Percentiles rank a stretch among this genome's conserved stretches.
These are phyloP conservation scores for Silene vulgaris DNA, from an alignment of 179 eudicot species.

Conservation along the genomic window DNA sequence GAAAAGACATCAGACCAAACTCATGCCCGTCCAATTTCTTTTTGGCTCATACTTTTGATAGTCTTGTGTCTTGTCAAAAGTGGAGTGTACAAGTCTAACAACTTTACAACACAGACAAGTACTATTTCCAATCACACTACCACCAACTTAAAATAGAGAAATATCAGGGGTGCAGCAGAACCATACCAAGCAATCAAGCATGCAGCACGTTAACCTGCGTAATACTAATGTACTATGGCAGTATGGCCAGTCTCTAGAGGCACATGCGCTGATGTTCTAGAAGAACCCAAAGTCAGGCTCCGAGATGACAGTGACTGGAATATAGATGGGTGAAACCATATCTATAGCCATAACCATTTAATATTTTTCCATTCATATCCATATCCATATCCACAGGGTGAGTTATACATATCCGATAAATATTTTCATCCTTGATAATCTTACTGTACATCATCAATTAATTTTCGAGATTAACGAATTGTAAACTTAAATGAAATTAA, in stretches of 20 bases:
- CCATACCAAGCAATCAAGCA: background rate
- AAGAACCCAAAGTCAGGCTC: background rate
- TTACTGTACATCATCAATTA: too few species aligned
- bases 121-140: slow-evolving; percentile 2
- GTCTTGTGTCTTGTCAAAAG: slow-evolving; percentile 11
- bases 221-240: background rate
- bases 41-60: background rate
- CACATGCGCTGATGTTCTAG: background rate
- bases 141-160: slow-evolving; percentile 1
- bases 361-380: too few species aligned
- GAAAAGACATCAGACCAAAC: slow-evolving; percentile 9
- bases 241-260: background rate
- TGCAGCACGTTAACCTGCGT: slow-evolving; percentile 13
- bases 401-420: too few species aligned
- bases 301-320: too few species aligned
- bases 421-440: too few species aligned
- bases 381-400: too few species aligned
- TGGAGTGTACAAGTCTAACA: background rate
- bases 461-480: too few species aligned
- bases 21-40: background rate
- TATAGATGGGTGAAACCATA: too few species aligned
- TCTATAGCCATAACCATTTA: too few species aligned
- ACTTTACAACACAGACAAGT: slow-evolving; percentile 2
- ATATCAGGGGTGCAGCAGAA: background rate
- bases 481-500: too few species aligned